Percentiles rank a stretch among this genome's conserved stretches.
phyloP scores from a whole-genome alignment of 2,329 filamentous ascomycete genomes.

The Helotiales sp. region DNA sequence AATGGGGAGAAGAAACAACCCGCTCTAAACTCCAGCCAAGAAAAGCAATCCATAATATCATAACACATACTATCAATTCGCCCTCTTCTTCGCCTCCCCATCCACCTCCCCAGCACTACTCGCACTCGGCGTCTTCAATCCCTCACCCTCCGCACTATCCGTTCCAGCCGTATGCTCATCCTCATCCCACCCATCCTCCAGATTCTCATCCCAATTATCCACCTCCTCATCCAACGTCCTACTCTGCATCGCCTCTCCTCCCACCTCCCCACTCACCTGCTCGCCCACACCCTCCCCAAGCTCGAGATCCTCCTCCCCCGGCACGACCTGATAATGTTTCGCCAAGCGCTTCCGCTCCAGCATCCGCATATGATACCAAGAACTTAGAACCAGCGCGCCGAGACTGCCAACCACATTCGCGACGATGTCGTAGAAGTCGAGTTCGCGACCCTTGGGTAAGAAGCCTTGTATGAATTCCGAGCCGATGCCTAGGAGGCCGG shows the following conservation, averaged over 20 bases:
- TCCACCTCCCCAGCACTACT: conserved; percentile 43
- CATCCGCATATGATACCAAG: conserved; percentile 96
- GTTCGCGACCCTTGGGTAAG: conserved; percentile 72
- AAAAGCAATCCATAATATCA: conserved; percentile 31
- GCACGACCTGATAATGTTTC: conserved; percentile 73
- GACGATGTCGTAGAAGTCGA: conserved; percentile 83
- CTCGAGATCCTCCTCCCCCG: conserved; percentile 75
- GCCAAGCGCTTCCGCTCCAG: conserved; percentile 80
- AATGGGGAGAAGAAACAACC: not conserved
- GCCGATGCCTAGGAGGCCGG: conserved; percentile 70
- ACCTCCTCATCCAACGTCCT: conserved; percentile 76
- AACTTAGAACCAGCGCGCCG: conserved; percentile 73
- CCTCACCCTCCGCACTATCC: conserved; percentile 40
- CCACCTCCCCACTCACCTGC: conserved; percentile 70
- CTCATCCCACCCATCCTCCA: conserved; percentile 64
- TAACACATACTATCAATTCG: conserved; percentile 37
- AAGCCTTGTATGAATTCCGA: conserved; percentile 78
- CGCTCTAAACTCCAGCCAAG: conserved; percentile 8
- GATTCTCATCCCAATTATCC: conserved; percentile 94
- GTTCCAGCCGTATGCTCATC: conserved; percentile 49
- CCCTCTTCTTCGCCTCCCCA: conserved; percentile 41
- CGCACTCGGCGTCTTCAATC: conserved; percentile 43
- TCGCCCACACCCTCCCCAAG: conserved; percentile 63
- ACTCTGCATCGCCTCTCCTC: conserved; percentile 40
- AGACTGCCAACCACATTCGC: conserved; percentile 85